These are phyloP conservation scores for Geranium brycei DNA, from an alignment of 345 rosid genomes.

Conservation along the genomic window DNA sequence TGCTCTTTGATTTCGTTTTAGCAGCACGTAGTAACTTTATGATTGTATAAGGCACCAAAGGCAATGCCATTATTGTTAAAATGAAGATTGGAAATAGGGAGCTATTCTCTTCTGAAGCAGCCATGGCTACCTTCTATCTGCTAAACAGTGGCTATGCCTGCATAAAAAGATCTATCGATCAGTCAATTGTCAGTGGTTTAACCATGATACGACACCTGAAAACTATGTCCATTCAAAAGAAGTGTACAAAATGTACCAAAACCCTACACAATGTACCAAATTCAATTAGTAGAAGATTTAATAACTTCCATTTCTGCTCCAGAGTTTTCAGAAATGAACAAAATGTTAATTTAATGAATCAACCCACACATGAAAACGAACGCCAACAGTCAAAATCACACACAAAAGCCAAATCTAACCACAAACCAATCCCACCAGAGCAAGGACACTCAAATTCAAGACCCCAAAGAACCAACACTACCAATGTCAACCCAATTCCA, in stretches of 20 bases:
- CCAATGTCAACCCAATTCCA: not conserved
- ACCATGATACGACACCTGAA: too few species aligned
- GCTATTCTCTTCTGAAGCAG: constrained; percentile 82
- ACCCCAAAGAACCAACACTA: not conserved
- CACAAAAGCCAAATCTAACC: not conserved
- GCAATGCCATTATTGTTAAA: constrained; percentile 88
- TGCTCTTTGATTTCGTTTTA: constrained; percentile 53
- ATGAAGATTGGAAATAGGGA: constrained; percentile 87
- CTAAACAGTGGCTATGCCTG: constrained; percentile 11
- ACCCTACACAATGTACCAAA: too few species aligned
- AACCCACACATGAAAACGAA: too few species aligned
- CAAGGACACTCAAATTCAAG: not conserved
- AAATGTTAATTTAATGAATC: too few species aligned
- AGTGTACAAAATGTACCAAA: too few species aligned
- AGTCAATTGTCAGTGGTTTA: not conserved
- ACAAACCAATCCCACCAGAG: not conserved
- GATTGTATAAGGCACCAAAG: constrained; percentile 78
- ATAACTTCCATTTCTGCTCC: not conserved
- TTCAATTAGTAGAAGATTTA: not conserved
- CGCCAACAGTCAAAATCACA: not conserved
- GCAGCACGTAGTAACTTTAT: constrained; percentile 59
- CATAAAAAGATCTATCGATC: not conserved
- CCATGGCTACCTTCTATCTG: constrained; percentile 40
- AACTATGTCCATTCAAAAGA: too few species aligned
- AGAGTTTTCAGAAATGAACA: not conserved